Conservation (phyloP, 2,329 filamentous ascomycete genomes). For the Fusarium burgessii region DNA sequence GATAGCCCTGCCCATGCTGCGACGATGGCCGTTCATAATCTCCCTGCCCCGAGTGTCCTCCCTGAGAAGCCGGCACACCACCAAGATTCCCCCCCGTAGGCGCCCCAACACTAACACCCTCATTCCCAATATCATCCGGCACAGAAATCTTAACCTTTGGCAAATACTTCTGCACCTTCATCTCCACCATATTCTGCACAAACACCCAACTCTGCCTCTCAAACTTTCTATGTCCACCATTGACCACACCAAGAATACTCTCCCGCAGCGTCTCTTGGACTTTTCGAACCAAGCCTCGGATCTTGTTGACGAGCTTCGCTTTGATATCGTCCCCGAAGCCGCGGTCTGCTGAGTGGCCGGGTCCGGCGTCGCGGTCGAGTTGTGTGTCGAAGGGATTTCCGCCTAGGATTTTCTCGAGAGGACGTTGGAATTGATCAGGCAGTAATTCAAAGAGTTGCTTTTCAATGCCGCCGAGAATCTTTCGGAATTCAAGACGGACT, state of each 20-base stretch:
- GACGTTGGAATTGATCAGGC: constrained; percentile 57
- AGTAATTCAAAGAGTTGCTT: constrained; percentile 60
- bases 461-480: constrained; percentile 57
- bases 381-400: constrained; percentile 60
- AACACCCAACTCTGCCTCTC: constrained; percentile 60
- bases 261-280: constrained; percentile 60
- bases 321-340: constrained; percentile 59
- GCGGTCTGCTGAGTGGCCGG: constrained; percentile 48
- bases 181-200: constrained; percentile 59
- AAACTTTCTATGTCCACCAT: constrained; percentile 61
- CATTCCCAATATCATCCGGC: constrained; percentile 61
- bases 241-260: constrained; percentile 58
- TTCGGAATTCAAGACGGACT: constrained; percentile 61
- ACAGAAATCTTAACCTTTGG: constrained; percentile 60
- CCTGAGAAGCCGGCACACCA: constrained; percentile 40
- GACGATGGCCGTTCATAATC: constrained; percentile 20
- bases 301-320: constrained; percentile 58
- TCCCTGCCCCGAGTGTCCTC: neutral
- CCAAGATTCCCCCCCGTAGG: constrained; percentile 51
- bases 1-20: constrained; percentile 37
- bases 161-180: constrained; percentile 60
- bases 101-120: constrained; percentile 58
- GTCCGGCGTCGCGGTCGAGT: constrained; percentile 53
- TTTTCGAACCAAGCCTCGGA: constrained; percentile 58
- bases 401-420: constrained; percentile 60